Conservation (phyloP, 371 early-diverging fungal genomes). For the Hamiltosporidium magnivora region DNA sequence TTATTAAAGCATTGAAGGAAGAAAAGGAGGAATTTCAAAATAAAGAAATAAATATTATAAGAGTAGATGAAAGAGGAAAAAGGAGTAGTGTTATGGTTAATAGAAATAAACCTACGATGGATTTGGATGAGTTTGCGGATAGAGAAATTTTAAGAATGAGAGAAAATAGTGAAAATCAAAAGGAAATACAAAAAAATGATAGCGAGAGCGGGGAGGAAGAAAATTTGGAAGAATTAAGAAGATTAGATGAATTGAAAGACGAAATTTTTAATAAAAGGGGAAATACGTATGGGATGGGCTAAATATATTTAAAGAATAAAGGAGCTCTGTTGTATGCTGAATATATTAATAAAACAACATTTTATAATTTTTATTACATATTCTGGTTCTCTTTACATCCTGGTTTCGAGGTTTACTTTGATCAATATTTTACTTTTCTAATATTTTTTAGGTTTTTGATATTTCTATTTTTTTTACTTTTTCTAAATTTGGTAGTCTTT, state of each 20-base stretch:
- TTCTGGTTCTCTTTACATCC: no score
- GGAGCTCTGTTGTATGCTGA: no score
- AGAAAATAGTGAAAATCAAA: background rate
- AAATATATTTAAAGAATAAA: no score
- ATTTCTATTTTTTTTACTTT: no score
- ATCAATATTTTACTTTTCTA: no score
- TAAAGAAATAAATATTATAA: conserved; percentile 6
- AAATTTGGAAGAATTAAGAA: background rate
- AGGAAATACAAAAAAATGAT: background rate
- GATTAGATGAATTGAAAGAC: background rate
- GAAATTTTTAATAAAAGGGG: background rate
- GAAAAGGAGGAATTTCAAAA: background rate
- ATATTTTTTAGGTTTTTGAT: no score
- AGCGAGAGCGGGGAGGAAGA: background rate
- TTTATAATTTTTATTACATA: no score
- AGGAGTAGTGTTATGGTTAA: conserved; percentile 9
- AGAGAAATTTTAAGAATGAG: background rate
- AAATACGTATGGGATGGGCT: no score
- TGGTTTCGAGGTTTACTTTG: no score
- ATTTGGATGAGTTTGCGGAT: conserved; percentile 30
- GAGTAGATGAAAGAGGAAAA: conserved; percentile 4
- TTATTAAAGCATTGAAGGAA: background rate
- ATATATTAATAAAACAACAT: no score
- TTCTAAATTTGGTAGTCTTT: no score
- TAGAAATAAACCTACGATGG: conserved; percentile 34